These are phyloP conservation scores for Ogataea nakhonphanomensis DNA, from an alignment of 805 yeast genomes.

Conservation along the genomic window DNA sequence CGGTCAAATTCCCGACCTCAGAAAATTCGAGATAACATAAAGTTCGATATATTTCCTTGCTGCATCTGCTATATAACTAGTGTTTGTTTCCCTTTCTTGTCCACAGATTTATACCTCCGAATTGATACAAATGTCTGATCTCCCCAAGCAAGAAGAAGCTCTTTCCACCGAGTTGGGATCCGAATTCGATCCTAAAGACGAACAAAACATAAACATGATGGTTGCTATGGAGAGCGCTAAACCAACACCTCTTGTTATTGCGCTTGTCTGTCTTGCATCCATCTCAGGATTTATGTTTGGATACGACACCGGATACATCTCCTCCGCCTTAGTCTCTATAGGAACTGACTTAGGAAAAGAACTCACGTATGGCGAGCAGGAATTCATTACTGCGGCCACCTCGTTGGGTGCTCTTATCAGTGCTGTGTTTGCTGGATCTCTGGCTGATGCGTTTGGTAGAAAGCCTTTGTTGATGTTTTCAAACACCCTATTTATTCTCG, in stretches of 20 bases:
- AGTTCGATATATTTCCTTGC: conserved; percentile 1
- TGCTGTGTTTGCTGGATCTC: conserved; percentile 71
- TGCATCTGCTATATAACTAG: not conserved
- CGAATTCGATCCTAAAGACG: conserved; percentile 7
- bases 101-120: not conserved
- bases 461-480: conserved; percentile 81
- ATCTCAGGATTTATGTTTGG: conserved; percentile 97
- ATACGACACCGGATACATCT: conserved; percentile 95
- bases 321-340: conserved; percentile 85
- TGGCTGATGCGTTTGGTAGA: conserved; percentile 83
- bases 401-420: conserved; percentile 89
- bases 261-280: conserved; percentile 72
- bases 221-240: conserved; percentile 40
- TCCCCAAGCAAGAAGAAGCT: not conserved
- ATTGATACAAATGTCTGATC: not conserved
- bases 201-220: conserved; percentile 5
- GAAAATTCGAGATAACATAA: conserved; percentile 13
- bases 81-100: not conserved
- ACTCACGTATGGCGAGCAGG: conserved; percentile 76
- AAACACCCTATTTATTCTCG: conserved; percentile 75
- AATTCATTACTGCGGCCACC: conserved; percentile 90
- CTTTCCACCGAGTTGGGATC: conserved; percentile 3
- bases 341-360: conserved; percentile 67
- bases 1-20: conserved; percentile 17
- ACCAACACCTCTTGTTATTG: conserved; percentile 62